Evolutionary conservation across 2,329 filamentous ascomycete genomes (phyloP), one percentile per base, ranked within the genome.

Genomic region (Cladosporium velox): DNA sequence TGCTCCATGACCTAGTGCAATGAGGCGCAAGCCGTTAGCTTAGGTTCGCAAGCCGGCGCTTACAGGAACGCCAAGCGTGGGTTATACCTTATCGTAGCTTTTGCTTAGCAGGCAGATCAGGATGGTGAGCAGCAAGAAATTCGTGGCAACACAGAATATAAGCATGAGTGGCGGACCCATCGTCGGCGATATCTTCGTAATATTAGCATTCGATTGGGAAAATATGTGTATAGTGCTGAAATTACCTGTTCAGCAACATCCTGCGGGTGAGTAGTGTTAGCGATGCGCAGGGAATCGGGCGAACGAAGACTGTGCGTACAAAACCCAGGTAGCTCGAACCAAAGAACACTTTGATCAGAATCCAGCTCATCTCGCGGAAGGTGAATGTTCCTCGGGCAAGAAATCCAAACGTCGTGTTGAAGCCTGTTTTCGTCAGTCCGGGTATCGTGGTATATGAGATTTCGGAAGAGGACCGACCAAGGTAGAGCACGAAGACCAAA

Each of bases 321-420:
- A 94, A 93, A 54, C 91, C 91, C 59, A 92, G 84, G 73, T 87
- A 91, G 75, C 86, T 90, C 21, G 88, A 90, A 12, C 91, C 91
- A 74, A 92, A 93, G 76, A 93, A 93, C 62, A 93, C 91, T 76
- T 91, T 91, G 68, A 91, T 89, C 65, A 93, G 78, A 68, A 91
- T 88, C 85, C 90, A 90, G 41, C 88, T 88, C 90, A 93, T 93
- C 65, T 88, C 81, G 11, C 80, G 78, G 28, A 90, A 84, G 4
- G 83, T 85, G 73, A 90, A 92, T 1, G 80, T 79, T 60, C 91
- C 89, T 64, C 91, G 86, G n/a, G 90, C 91, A 54, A 95, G 83
- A 30, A 93, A 84, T 0, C 89, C 89, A 72, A 94, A 94, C 0
- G 92, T 97, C 0, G 93, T 96, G 38, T 97, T 80, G 78, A 97